Conservation (phyloP, 208 protist genomes). For the Leishmania turanica region DNA sequence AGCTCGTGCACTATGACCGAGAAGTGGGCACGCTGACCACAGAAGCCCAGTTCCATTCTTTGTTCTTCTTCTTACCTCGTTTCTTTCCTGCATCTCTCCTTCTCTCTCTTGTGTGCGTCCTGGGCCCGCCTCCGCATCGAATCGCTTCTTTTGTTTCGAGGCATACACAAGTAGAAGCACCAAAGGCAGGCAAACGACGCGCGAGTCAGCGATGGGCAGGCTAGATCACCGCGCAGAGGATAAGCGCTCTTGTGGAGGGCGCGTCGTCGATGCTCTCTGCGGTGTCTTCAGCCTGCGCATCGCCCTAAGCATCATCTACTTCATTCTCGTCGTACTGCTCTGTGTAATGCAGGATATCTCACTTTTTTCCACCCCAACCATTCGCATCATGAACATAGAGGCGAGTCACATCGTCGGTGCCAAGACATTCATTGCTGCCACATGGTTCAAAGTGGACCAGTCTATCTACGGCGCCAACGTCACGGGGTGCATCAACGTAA, state of each 20-base stretch:
- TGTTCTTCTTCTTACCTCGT: neutral
- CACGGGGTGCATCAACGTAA: constrained; percentile 18
- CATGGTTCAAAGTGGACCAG: constrained; percentile 27
- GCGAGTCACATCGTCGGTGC: constrained; percentile 34
- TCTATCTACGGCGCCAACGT: constrained; percentile 45
- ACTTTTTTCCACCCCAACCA: constrained; percentile 36
- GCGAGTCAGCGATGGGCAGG: constrained; percentile 1
- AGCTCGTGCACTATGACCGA: neutral
- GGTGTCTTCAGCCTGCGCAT: constrained; percentile 29
- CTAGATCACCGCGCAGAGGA: neutral
- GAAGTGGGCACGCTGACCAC: neutral
- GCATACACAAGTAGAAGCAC: neutral
- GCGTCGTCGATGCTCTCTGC: constrained; percentile 2
- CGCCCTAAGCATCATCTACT: constrained; percentile 34
- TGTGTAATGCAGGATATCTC: constrained; percentile 29
- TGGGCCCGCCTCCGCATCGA: neutral
- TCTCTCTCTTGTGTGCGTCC: neutral
- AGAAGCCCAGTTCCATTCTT: neutral
- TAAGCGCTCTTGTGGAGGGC: neutral
- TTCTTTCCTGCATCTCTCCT: neutral
- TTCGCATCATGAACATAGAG: constrained; percentile 32
- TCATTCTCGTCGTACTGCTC: constrained; percentile 32
- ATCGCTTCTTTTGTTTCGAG: neutral
- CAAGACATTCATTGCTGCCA: neutral
- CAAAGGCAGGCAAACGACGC: neutral